These are phyloP conservation scores for Candida endomychidarum DNA, from an alignment of 805 yeast species.

Conservation along the genomic window DNA sequence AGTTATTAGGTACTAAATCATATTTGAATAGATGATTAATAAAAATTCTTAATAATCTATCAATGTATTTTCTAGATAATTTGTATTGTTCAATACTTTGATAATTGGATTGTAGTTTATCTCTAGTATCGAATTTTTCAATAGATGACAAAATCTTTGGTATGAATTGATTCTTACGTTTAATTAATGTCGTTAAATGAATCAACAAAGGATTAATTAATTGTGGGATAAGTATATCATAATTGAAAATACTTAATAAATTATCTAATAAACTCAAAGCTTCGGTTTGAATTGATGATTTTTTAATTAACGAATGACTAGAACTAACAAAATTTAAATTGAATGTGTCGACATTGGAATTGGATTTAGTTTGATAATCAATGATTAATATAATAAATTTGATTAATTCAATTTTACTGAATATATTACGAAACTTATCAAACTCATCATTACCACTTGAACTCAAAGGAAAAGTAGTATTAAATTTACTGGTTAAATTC, in stretches of 20 bases:
- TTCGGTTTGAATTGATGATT: slow-evolving; percentile 61
- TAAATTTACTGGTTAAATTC: slow-evolving; percentile 61
- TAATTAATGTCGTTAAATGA: slow-evolving; percentile 60
- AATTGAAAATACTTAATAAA: slow-evolving; percentile 54
- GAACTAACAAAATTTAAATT: slow-evolving; percentile 52
- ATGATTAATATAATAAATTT: slow-evolving; percentile 59
- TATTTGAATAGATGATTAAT: slow-evolving; percentile 38
- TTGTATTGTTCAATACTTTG: slow-evolving; percentile 48
- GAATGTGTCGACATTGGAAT: slow-evolving; percentile 33
- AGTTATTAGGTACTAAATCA: slow-evolving; percentile 36
- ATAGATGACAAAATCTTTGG: slow-evolving; percentile 58
- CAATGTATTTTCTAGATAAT: slow-evolving; percentile 60
- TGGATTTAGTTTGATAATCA: slow-evolving; percentile 48
- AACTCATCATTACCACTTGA: slow-evolving; percentile 49
- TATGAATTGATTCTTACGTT: slow-evolving; percentile 61
- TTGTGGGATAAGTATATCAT: slow-evolving; percentile 53
- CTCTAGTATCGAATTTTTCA: slow-evolving; percentile 58
- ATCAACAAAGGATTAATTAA: slow-evolving; percentile 67
- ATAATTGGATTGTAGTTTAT: slow-evolving; percentile 53
- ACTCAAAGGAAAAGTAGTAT: slow-evolving; percentile 52
- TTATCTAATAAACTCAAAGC: slow-evolving; percentile 65
- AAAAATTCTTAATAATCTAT: slow-evolving; percentile 52
- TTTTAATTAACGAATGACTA: slow-evolving; percentile 65
- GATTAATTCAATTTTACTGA: slow-evolving; percentile 65
- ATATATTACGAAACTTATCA: slow-evolving; percentile 51